These are phyloP conservation scores for Akanthomyces dipterigenus DNA, from an alignment of 2,329 filamentous ascomycete genomes.

Conservation along the genomic window DNA sequence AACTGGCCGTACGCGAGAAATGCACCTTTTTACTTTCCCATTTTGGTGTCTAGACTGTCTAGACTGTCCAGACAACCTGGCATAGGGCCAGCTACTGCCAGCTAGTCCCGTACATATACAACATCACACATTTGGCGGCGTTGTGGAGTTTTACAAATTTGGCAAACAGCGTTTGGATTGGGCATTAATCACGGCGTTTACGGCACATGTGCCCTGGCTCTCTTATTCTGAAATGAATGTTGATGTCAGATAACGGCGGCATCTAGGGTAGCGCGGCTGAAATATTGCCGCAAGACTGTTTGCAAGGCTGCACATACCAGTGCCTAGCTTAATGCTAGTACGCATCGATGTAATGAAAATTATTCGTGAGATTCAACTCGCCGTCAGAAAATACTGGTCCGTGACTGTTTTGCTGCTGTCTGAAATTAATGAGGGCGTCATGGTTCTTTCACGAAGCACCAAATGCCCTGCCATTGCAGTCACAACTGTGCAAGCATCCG, in stretches of 20 bases:
- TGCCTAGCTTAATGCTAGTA: neutral
- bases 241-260: neutral
- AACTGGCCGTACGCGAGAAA: conserved; percentile 4
- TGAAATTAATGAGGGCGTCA: no score
- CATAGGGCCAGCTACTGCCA: neutral
- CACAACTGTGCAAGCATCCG: no score
- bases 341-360: neutral
- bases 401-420: no score
- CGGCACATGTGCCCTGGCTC: neutral
- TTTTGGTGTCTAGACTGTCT: neutral
- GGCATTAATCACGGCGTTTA: conserved; percentile 8
- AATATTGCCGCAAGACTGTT: neutral
- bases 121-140: neutral
- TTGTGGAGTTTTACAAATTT: neutral
- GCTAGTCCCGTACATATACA: neutral
- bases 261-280: neutral
- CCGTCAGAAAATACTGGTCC: no score
- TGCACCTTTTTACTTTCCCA: neutral
- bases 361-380: conserved; percentile 3
- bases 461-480: no score
- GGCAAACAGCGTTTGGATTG: conserved; percentile 5
- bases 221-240: neutral
- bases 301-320: neutral
- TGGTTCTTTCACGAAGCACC: no score
- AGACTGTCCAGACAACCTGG: conserved; percentile 1